Percentiles rank a stretch among this genome's conserved stretches.
Conservation (phyloP, 176 grass and related monocot species). For the Aegilops speltoides region DNA sequence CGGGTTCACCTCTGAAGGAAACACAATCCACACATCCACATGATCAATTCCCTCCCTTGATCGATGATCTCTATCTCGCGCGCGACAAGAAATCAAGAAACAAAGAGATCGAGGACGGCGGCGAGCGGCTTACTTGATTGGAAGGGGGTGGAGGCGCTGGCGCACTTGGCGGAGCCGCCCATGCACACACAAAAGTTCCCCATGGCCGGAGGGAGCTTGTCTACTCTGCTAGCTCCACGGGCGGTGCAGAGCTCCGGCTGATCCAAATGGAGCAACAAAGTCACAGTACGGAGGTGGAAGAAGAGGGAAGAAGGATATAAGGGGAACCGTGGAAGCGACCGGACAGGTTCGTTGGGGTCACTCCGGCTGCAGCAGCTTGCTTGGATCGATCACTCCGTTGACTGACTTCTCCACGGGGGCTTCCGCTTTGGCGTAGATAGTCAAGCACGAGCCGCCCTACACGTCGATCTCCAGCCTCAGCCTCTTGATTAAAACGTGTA, state of each 20-base stretch:
- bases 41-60: neutral
- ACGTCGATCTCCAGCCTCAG: neutral
- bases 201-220: conserved; percentile 22
- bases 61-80: neutral
- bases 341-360: neutral
- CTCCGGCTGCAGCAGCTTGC: neutral
- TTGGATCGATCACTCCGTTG: conserved; percentile 8
- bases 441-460: neutral
- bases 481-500: conserved; percentile 5
- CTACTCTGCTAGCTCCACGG: no score
- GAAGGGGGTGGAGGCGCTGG: conserved; percentile 51
- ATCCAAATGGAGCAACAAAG: no score
- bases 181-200: conserved; percentile 46
- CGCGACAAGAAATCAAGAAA: neutral
- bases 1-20: conserved; percentile 32
- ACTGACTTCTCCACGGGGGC: conserved; percentile 2
- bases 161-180: conserved; percentile 54
- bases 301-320: neutral
- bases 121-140: conserved; percentile 43
- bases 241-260: neutral
- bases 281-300: neutral
- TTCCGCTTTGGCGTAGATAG: neutral
- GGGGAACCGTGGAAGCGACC: neutral
- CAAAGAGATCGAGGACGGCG: neutral
- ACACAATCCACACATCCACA: neutral